phyloP scores from a whole-genome alignment of 371 early-diverging fungal species.

The Lichtheimia ramosa region DNA sequence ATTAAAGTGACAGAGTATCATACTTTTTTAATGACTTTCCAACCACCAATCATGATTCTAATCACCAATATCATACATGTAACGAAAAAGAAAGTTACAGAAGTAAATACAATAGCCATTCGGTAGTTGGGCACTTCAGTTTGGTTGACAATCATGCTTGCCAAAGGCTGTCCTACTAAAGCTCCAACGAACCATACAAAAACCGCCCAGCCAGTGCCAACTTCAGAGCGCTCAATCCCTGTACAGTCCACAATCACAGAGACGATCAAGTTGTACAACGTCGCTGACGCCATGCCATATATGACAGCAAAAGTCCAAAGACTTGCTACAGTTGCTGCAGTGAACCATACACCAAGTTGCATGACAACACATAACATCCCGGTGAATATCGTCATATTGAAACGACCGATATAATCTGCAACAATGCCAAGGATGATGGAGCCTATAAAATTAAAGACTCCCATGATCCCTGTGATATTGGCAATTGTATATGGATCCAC shows the following conservation, averaged over 20 bases:
- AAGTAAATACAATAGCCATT: slow-evolving; percentile 19
- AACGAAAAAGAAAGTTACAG: slow-evolving; percentile 23
- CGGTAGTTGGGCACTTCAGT: slow-evolving; percentile 12
- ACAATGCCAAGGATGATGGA: slow-evolving; percentile 44
- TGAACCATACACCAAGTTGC: slow-evolving; percentile 40
- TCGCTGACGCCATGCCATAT: slow-evolving; percentile 57
- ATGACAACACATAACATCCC: slow-evolving; percentile 40
- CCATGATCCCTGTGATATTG: slow-evolving; percentile 45
- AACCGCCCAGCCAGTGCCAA: slow-evolving; percentile 51
- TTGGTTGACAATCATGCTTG: slow-evolving; percentile 38
- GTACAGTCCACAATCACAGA: slow-evolving; percentile 51
- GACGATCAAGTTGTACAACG: slow-evolving; percentile 50
- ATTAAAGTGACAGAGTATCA: too few relatives aligned
- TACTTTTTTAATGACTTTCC: slow-evolving; percentile 10
- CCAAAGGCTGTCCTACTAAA: slow-evolving; percentile 53
- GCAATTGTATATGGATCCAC: slow-evolving; percentile 32
- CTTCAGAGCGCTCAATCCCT: slow-evolving; percentile 50
- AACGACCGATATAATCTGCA: slow-evolving; percentile 57
- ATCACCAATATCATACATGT: slow-evolving; percentile 21
- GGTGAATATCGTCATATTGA: slow-evolving; percentile 55
- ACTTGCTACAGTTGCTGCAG: slow-evolving; percentile 34
- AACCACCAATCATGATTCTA: slow-evolving; percentile 28
- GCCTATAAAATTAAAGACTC: slow-evolving; percentile 45
- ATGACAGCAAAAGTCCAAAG: slow-evolving; percentile 44
- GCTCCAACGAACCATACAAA: slow-evolving; percentile 48